Conservation (phyloP, 2,329 filamentous ascomycete genomes). For the Eurotiales sp. region DNA sequence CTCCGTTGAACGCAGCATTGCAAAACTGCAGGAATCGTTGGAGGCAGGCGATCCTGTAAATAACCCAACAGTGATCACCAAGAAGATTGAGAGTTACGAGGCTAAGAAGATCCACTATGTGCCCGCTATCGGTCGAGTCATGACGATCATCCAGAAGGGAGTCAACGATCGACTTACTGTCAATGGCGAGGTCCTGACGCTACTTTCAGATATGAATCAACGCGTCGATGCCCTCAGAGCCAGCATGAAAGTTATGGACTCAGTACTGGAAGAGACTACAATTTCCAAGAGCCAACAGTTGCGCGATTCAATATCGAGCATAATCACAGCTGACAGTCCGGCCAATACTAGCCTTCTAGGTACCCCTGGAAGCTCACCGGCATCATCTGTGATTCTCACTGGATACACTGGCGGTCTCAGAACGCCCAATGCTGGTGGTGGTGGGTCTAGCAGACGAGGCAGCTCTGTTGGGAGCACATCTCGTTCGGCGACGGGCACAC, state of each 20-base stretch:
- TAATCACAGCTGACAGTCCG: constrained; percentile 78
- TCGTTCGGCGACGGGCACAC: constrained; percentile 34
- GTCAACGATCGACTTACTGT: constrained; percentile 92
- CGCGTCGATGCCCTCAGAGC: constrained; percentile 73
- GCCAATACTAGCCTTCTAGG: constrained; percentile 65
- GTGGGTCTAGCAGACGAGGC: constrained; percentile 45
- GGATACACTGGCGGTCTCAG: constrained; percentile 41
- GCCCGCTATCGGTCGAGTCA: constrained; percentile 83
- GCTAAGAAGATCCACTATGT: constrained; percentile 93
- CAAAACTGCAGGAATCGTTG: constrained; percentile 75
- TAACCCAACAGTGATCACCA: constrained; percentile 65
- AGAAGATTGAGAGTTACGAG: constrained; percentile 90
- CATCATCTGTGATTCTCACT: constrained; percentile 60
- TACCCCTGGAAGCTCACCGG: constrained; percentile 68
- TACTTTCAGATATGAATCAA: constrained; percentile 81
- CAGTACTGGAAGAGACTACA: constrained; percentile 66
- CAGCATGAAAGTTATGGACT: constrained; percentile 74
- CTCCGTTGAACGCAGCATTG: constrained; percentile 82
- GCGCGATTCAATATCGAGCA: constrained; percentile 88
- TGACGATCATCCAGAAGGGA: constrained; percentile 93
- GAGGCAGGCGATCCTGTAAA: constrained; percentile 71
- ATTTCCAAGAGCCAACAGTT: constrained; percentile 66
- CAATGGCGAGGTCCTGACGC: constrained; percentile 86
- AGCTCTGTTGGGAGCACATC: constrained; percentile 42
- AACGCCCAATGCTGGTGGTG: constrained; percentile 40